A percentile compares a stretch with the other conserved stretches of the same genome.
phyloP scores from a whole-genome alignment of 2,329 filamentous ascomycete genomes.

The Arachnomyces sp. region DNA sequence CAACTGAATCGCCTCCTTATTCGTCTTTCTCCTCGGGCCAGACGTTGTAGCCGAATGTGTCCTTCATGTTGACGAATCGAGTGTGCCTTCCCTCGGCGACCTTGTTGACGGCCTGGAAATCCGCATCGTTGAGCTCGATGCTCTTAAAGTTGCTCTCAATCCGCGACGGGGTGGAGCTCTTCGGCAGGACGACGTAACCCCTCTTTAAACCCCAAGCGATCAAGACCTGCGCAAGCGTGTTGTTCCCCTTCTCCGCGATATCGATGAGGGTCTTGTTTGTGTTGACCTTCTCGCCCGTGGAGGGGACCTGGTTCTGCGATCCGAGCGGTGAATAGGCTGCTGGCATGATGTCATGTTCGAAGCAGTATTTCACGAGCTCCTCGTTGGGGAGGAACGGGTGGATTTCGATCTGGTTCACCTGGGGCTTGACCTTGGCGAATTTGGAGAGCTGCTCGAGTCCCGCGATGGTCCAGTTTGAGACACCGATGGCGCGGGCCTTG shows the following conservation, averaged over 20 bases:
- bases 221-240: conserved; percentile 53
- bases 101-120: conserved; percentile 52
- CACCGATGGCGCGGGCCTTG: conserved; percentile 61
- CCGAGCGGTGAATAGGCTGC: conserved; percentile 43
- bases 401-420: conserved; percentile 39
- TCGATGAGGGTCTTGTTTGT: conserved; percentile 52
- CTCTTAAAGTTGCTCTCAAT: conserved; percentile 62
- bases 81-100: conserved; percentile 59
- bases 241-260: conserved; percentile 49
- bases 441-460: conserved; percentile 40
- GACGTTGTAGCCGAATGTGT: conserved; percentile 66
- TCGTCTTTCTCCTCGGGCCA: conserved; percentile 49
- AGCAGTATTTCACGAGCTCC: conserved; percentile 35
- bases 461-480: conserved; percentile 62
- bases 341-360: conserved; percentile 32
- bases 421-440: conserved; percentile 34
- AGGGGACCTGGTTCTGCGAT: conserved; percentile 61
- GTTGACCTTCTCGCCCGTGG: conserved; percentile 57
- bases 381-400: conserved; percentile 42
- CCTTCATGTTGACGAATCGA: conserved; percentile 75
- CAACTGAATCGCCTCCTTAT: too few relatives aligned
- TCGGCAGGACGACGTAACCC: conserved; percentile 60
- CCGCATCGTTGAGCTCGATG: conserved; percentile 49
- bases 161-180: conserved; percentile 58
- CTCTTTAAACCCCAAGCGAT: conserved; percentile 59